Evolutionary conservation across 495 filamentous ascomycete genomes (phyloP), one percentile per base, ranked within the genome.

Genomic region (Corynascus novoguineensis): DNA sequence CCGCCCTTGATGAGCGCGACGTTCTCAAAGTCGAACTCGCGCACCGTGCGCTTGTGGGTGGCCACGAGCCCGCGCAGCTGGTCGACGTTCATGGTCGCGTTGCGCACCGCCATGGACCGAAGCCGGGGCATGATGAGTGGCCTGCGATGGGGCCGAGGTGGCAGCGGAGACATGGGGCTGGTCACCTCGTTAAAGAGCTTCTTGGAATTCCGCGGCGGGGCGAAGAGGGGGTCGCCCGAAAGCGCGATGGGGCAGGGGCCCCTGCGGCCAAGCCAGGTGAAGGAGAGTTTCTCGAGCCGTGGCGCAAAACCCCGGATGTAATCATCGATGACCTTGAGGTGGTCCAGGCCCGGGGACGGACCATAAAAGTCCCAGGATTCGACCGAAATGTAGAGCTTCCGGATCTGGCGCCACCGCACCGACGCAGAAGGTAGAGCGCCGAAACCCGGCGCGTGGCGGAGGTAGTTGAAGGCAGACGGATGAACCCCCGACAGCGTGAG

Each of bases 21-120:
- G 53, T 85, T 82, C 64, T 88, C 82, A 67, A 91, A 87, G 54
- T 87, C 82, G 64, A 89, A 83, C 59, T 89, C 86, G 27, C 75
- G 70, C 40, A 91, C 77, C 5, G 83, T 82, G 57, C 70, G 71
- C 31, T 81, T 77, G 66, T 92, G 88, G 22, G 70, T 67, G 6
- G 71, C 62, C 24, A 89, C 80, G 48, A 91, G 81, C 17, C 73
- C 68, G 27, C 78, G 72, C 50, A 92, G 76, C 67, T 90, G 85
- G 1, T 75, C 71, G n/a, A 82, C 78, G 55, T 87, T 81, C 75
- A 86, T 83, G 17, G 77, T 75, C 11, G 78, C 76, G 59, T 90
- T 91, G 49, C 81, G 76, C 52, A 91, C 71, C 59, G 84, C 77
- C 73, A 89, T 77, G 58, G 81, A 75, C 40, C 78, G 72, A 21